phyloP scores from a whole-genome alignment of 148 eudicot species.

The Drosera capensis region DNA sequence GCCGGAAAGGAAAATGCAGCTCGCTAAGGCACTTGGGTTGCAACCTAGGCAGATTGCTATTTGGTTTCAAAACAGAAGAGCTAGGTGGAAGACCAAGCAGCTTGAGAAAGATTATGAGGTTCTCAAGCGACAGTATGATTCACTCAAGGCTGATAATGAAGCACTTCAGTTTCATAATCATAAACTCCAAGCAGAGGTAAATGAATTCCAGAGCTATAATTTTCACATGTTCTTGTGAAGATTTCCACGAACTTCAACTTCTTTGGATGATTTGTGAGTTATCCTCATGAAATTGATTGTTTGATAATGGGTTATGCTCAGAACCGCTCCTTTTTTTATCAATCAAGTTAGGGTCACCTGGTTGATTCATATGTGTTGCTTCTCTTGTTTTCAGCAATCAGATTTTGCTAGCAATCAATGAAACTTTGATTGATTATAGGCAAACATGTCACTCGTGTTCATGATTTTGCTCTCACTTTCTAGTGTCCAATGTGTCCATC shows the following conservation, averaged over 20 bases:
- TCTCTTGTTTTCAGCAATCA: background rate
- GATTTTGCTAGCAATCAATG: background rate
- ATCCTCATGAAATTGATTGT: too few relatives aligned
- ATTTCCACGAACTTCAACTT: background rate
- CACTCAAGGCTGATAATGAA: slow-evolving; percentile 72
- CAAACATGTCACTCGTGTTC: background rate
- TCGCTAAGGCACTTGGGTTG: slow-evolving; percentile 80
- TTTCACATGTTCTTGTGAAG: background rate
- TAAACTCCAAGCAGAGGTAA: slow-evolving; percentile 83
- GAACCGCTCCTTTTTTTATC: too few relatives aligned
- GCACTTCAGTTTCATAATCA: slow-evolving; percentile 63
- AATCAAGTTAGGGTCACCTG: too few relatives aligned
- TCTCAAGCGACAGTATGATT: slow-evolving; percentile 76
- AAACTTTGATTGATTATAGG: background rate
- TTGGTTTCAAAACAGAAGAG: slow-evolving; percentile 95
- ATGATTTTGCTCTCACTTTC: background rate
- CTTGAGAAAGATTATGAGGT: slow-evolving; percentile 81
- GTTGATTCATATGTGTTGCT: background rate
- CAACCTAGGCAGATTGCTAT: slow-evolving; percentile 94
- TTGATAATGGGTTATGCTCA: too few relatives aligned
- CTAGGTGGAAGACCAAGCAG: slow-evolving; percentile 96
- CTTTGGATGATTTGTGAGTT: background rate
- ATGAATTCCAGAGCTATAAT: too few relatives aligned
- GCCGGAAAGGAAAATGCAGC: slow-evolving; percentile 89
- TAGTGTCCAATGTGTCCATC: background rate